Percentiles rank a stretch among this genome's conserved stretches.
Conservation (phyloP, 208 protist genomes). For the Lotmaria passim region DNA sequence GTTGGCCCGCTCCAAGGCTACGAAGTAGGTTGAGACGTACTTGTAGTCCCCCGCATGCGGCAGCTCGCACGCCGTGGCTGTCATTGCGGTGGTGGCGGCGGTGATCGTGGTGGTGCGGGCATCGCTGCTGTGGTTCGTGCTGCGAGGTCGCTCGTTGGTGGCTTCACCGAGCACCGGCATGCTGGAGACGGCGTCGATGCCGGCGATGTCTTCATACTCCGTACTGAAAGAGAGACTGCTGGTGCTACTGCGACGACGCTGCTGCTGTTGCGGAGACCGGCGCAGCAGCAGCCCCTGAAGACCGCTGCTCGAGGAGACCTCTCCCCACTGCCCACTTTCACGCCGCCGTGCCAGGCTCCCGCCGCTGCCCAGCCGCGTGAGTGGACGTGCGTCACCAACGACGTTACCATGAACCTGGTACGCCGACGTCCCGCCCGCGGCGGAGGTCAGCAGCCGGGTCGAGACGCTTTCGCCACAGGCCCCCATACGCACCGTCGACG, state of each 20-base stretch:
- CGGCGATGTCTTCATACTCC: background rate
- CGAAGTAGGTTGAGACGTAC: constrained; percentile 31
- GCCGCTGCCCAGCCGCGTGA: background rate
- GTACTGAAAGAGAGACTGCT: constrained; percentile 22
- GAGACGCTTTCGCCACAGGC: background rate
- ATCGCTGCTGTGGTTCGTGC: background rate
- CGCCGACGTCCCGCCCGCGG: background rate
- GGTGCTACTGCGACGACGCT: constrained; percentile 15
- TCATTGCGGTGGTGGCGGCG: background rate
- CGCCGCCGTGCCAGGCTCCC: background rate
- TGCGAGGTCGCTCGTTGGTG: background rate
- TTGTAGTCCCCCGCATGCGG: constrained; percentile 19
- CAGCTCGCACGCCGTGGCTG: background rate
- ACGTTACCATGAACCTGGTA: constrained; percentile 32
- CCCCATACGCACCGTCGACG: background rate
- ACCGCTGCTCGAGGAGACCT: background rate
- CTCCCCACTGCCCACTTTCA: constrained; percentile 6
- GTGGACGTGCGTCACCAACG: constrained; percentile 26
- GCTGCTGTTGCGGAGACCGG: constrained; percentile 4
- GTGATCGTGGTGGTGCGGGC: background rate
- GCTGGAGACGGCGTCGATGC: constrained; percentile 22
- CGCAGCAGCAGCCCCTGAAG: constrained; percentile 12
- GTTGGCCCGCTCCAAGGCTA: constrained; percentile 22
- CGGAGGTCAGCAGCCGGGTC: background rate
- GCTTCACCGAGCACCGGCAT: constrained; percentile 26